Base-by-base conservation (phyloP, 176 grass and related monocot species). In the Aegilops longissima region DNA sequence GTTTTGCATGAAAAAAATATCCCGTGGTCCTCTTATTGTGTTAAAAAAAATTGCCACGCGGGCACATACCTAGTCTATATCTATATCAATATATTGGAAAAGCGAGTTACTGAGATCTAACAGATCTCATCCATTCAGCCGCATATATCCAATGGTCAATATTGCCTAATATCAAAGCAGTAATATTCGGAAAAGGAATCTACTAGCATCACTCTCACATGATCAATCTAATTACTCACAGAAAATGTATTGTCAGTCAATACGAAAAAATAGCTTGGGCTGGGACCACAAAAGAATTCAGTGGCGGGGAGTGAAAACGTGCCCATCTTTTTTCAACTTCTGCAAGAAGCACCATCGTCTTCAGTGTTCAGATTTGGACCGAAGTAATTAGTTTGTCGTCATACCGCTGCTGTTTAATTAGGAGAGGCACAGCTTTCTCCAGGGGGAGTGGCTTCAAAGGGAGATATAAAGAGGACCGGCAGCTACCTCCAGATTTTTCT, bases 371-470 rank as follows among this genome's bases (percentile, higher is more conserved):
- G 14, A 52, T 76, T 76, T 76, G 31, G 73, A 30, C 85, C 87
- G 62, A 45, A 45, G 42, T 45, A 45, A 45, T 12, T 45, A 3
- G 42, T 3, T 12, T 45, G 42, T 45, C 42, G 42, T 45, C 40
- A 42, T 42, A 42, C 40, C 40, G 9, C 40, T 6, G 40, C 40
- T 45, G 80, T n/a, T 79, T 87, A 61, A 77, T 70, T 76, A 63
- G 85, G 81, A 91, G 76, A 30, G 8, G 1, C 80, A 16, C 20
- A 61, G 45, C 89, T 91, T 80, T 87, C 85, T 61, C 0, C 1
- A 34, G 18, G 66, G 52, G 54, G 73, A 80, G 82, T 88, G 44
- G 82, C 90, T 88, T 88, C 38, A 39, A 88, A 88, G 90, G 31
- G 70, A 68, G 14, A 79, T 44, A 80, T 59, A 75, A 84, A 81